Percentiles rank a stretch among this genome's conserved stretches.
Evolutionary conservation across 805 yeast genomes (phyloP).

Genomic region (Alloascoidea hylecoeti): DNA sequence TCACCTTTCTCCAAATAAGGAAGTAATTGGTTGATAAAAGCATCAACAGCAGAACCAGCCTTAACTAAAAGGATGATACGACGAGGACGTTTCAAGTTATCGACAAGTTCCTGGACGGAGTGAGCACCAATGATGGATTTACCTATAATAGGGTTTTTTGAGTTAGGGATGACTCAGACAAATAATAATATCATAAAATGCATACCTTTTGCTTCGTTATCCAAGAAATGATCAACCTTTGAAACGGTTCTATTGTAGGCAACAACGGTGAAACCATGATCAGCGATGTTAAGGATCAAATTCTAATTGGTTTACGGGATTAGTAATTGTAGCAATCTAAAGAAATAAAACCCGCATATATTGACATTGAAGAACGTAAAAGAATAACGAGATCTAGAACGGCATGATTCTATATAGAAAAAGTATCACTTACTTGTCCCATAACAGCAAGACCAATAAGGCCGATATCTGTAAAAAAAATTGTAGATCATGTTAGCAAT

Average conservation of each 20-base stretch:
- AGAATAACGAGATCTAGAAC: not conserved
- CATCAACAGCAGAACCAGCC: conserved; percentile 94
- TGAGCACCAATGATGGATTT: conserved; percentile 92
- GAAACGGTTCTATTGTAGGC: conserved; percentile 97
- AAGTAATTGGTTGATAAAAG: conserved; percentile 72
- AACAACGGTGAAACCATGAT: conserved; percentile 95
- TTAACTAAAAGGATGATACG: conserved; percentile 87
- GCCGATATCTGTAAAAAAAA: conserved; percentile 72
- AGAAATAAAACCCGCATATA: not conserved
- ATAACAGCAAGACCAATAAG: conserved; percentile 98
- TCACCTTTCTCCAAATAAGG: conserved; percentile 94
- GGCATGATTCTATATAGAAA: not conserved
- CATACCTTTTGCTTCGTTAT: conserved; percentile 84
- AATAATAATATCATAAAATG: not conserved
- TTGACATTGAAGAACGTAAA: not conserved
- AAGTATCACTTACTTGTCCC: conserved; percentile 48
- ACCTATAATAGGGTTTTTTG: conserved; percentile 7
- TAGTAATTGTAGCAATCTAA: not conserved
- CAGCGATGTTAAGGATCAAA: conserved; percentile 94
- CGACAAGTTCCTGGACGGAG: conserved; percentile 76
- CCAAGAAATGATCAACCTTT: conserved; percentile 90
- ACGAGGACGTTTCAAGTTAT: conserved; percentile 93
- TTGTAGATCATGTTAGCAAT: conserved; percentile 19
- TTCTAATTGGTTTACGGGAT: conserved; percentile 27
- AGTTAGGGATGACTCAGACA: not conserved